phyloP scores from a whole-genome alignment of 148 eudicot species.

The Camellia lanceoleosa region DNA sequence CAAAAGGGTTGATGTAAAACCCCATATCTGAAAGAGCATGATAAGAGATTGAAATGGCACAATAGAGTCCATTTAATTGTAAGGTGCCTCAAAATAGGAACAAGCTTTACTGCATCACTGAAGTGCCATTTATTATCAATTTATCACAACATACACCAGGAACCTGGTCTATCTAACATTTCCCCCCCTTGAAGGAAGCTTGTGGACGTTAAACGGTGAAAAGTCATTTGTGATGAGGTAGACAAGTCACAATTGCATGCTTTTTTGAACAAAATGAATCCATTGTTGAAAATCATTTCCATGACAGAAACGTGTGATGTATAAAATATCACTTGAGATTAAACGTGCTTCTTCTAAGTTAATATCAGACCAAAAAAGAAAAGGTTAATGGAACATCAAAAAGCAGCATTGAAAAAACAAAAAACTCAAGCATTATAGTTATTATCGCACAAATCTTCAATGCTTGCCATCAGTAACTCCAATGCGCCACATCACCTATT shows the following conservation, averaged over 20 bases:
- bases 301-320: neutral
- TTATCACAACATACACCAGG: too few relatives aligned
- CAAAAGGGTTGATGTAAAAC: too few relatives aligned
- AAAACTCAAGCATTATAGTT: neutral
- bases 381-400: neutral
- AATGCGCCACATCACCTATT: neutral
- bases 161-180: too few relatives aligned
- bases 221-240: neutral
- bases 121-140: too few relatives aligned
- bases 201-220: neutral
- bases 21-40: neutral
- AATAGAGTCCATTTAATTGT: too few relatives aligned
- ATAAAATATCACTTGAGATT: neutral
- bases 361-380: neutral
- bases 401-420: constrained; percentile 1
- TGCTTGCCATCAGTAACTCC: neutral
- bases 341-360: constrained; percentile 10
- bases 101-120: too few relatives aligned
- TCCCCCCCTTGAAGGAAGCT: neutral
- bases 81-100: too few relatives aligned
- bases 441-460: neutral
- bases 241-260: neutral
- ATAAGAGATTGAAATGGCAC: too few relatives aligned
- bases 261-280: neutral
- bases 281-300: neutral